These are phyloP conservation scores for Trichoderma arundinaceum DNA, from an alignment of 2,329 filamentous ascomycete genomes.

Conservation along the genomic window DNA sequence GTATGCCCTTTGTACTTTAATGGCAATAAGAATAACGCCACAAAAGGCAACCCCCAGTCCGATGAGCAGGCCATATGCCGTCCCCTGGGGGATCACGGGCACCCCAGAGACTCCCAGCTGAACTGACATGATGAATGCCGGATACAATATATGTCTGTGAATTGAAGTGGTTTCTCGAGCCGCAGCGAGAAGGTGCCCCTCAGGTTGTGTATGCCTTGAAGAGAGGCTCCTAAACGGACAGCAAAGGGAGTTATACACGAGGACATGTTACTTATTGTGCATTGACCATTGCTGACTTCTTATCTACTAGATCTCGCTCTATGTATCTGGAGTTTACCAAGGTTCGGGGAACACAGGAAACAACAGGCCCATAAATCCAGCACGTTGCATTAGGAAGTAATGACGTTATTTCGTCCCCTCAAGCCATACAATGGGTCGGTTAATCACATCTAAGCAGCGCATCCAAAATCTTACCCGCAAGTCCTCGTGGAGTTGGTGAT, in stretches of 20 bases:
- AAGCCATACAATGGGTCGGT: background rate
- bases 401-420: conserved; percentile 18
- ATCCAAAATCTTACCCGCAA: background rate
- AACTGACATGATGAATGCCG: conserved; percentile 15
- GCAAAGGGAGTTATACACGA: background rate
- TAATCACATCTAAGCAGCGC: background rate
- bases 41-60: conserved; percentile 24
- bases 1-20: conserved; percentile 23
- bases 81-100: conserved; percentile 23
- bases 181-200: background rate
- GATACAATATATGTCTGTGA: background rate
- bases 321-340: background rate
- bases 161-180: no score
- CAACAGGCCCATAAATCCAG: conserved; percentile 8
- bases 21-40: conserved; percentile 20
- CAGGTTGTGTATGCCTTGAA: background rate
- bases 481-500: background rate
- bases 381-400: conserved; percentile 25
- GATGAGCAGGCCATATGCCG: conserved; percentile 30
- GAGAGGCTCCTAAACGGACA: no score
- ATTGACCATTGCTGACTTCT: background rate
- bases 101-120: conserved; percentile 24
- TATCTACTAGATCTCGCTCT: conserved; percentile 14
- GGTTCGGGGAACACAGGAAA: conserved; percentile 3
- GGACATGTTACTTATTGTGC: background rate